Base-by-base conservation (phyloP, 306 rosid species). In the Fagus sylvatica region DNA sequence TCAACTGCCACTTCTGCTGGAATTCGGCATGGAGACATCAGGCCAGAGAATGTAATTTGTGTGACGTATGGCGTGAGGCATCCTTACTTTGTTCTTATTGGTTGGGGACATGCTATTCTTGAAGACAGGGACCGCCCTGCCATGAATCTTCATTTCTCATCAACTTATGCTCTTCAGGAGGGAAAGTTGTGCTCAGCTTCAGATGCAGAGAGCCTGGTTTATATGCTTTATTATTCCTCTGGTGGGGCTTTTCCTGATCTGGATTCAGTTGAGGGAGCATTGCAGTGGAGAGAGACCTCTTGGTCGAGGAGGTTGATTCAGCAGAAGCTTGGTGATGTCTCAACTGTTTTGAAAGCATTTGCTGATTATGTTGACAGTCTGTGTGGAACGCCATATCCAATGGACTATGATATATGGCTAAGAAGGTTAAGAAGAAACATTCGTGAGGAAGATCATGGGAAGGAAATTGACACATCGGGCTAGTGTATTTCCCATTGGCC, bases 41-140 rank as follows among this genome's bases (percentile, higher is more conserved):
- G 92, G 71, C 98, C 99, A 28, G 98, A 93, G 89, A 95, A 93
- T 69, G 88, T 95, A 73, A 86, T 95, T 73, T 86, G 86, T 78
- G 91, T 93, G 64, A 83, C 81, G 77, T 88, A 92, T 49, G 87
- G 93, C 0, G 73, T 51, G 61, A 80, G 88, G 53, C 87, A 82
- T 49, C 96, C 93, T 40, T 87, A 84, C 82, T 95, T 90, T 84
- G 96, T 91, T 67, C 89, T 92, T 28, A 85, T 93, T 41, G 97
- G 97, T 28, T 95, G 99, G 99, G 99, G 99, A 30, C 99, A 84
- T 79, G 98, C 98, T 15, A 89, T 95, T 87, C 93, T 95, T 60
- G 98, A 95, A 83, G 99, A 95, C 71, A 86, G 97, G 82, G 99
- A 95, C 72, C 97, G 98, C 41, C 98, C 99, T 72, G 91, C 96